Conservation (phyloP, 2,329 filamentous ascomycete genomes). For the Sporothrix brasiliensis region DNA sequence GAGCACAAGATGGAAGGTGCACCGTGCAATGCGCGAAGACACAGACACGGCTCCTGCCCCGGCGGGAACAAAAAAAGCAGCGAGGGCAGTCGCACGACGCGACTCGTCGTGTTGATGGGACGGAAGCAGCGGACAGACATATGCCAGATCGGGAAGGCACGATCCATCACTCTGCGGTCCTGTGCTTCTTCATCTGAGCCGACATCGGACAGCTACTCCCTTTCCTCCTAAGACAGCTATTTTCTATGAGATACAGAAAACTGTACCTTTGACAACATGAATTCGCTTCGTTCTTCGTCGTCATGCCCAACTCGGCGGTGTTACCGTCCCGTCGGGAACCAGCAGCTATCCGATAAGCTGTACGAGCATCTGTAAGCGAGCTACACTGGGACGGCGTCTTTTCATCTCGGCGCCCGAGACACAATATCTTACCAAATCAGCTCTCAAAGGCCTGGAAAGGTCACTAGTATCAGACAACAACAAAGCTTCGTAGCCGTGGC, state of each 20-base stretch:
- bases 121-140: conserved; percentile 24
- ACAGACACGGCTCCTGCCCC: not conserved
- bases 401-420: not conserved
- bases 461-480: not conserved
- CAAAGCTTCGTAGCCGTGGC: not conserved
- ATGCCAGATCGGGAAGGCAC: conserved; percentile 30
- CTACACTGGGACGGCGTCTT: not conserved
- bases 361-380: not conserved
- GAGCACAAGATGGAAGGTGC: conserved; percentile 1
- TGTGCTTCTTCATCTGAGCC: not conserved
- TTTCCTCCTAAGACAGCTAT: not conserved
- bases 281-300: not conserved
- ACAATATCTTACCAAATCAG: not conserved
- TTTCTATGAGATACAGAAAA: too few relatives aligned
- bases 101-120: not conserved
- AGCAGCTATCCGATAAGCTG: conserved; percentile 8
- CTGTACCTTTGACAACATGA: not conserved
- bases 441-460: not conserved
- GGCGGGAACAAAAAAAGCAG: not conserved
- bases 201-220: not conserved
- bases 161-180: conserved; percentile 10
- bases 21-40: conserved; percentile 7
- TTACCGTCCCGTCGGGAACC: not conserved
- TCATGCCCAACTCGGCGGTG: not conserved
- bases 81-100: conserved; percentile 8